Conservation (phyloP, 225 moss, liverwort and hornwort species). For the Sphagnum tenellum region DNA sequence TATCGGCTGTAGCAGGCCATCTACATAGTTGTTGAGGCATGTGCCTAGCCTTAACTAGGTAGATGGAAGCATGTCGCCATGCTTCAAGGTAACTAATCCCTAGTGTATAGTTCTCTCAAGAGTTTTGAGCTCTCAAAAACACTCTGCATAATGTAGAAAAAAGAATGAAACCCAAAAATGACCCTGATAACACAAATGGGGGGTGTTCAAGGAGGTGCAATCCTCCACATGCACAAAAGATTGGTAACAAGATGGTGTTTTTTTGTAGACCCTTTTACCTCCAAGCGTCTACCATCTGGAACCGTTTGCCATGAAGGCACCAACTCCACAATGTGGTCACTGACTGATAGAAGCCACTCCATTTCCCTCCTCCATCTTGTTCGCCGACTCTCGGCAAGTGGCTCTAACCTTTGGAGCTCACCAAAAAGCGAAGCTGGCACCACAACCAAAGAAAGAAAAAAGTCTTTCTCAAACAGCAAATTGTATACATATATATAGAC, state of each 20-base stretch:
- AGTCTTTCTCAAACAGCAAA: background rate
- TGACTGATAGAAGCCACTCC: slow-evolving; percentile 94
- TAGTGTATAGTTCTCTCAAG: slow-evolving; percentile 1
- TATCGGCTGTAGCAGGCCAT: background rate
- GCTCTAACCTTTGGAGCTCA: slow-evolving; percentile 95
- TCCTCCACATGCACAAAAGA: background rate
- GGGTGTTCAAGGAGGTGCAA: background rate
- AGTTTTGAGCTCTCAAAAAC: background rate
- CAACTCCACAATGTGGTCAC: slow-evolving; percentile 97
- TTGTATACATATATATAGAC: background rate
- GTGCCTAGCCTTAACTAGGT: no score
- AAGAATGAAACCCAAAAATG: no score
- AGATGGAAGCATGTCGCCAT: no score
- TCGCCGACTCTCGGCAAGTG: slow-evolving; percentile 65
- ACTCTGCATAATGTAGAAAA: background rate
- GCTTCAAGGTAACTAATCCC: background rate
- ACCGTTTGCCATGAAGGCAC: slow-evolving; percentile 86
- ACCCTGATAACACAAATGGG: no score
- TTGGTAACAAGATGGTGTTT: background rate
- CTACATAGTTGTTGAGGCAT: no score
- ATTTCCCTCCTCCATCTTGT: slow-evolving; percentile 97
- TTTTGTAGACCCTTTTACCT: slow-evolving; percentile 30
- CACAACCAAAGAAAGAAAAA: background rate
- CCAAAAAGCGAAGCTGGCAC: slow-evolving; percentile 86
- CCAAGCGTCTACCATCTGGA: slow-evolving; percentile 67